Base-by-base conservation (phyloP, 1,139 yeast genomes). In the Kodamaea fungicola region DNA sequence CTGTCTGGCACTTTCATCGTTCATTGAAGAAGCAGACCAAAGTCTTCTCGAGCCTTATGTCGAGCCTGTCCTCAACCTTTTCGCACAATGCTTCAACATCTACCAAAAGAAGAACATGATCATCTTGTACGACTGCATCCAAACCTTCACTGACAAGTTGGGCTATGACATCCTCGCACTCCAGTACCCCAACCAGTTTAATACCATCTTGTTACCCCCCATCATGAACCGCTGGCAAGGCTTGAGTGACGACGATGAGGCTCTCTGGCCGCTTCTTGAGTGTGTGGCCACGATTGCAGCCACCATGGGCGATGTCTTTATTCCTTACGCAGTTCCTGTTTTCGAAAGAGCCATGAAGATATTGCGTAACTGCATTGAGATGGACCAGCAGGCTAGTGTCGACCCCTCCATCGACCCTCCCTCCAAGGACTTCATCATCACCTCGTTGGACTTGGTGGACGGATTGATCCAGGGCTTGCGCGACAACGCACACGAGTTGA, bases 271-370 rank as follows among this genome's bases (percentile, higher is more conserved):
- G 8, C 69, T 92, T 45, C 67, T 92, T 44, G 97, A 92, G 59
- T 90, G 97, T 61, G 75, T 92, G 76, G 87, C 97, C 4, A 80
- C 90, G 8, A 84, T 92, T 32, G 95, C 97, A 12, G 90, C 96
- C 1, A 78, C 90, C 2, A 64, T 90, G 42, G 92, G 96, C 19
- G 88, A 84, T 44, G 62, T 76, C 22, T 92, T 92, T 65, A 87
- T 89, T 7, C 95, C 95, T 7, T 89, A 82, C 65, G 97, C 97
- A 0, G 73, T 84, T 8, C 85, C 92, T 6, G 94, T 90, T n/a
- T 92, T 87, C 56, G 76, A 78, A 50, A 71, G 97, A 49, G 88
- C 95, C 2, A 63, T 80, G 31, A 71, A 78, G 41, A 85, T 92
- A 33, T 66, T 92, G 40, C 67, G 77, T 28, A 75, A 77, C 41